Percentiles rank a stretch among this genome's conserved stretches.
Conservation (phyloP, 139 green algal species). For the Penium margaritaceum region DNA sequence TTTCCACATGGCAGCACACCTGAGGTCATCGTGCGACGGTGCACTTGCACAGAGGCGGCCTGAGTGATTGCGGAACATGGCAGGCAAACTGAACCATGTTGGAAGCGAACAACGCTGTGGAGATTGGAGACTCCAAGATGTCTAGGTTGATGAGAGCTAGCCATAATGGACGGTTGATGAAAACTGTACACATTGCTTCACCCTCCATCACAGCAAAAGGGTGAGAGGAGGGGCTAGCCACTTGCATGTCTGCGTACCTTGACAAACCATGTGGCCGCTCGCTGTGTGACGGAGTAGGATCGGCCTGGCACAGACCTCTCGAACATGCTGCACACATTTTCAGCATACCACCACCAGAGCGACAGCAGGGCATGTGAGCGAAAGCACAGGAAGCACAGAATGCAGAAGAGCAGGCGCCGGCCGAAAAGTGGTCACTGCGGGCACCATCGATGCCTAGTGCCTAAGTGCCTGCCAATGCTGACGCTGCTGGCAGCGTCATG, state of each 20-base stretch:
- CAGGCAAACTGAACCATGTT: neutral
- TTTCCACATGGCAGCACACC: too few relatives aligned
- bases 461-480: too few relatives aligned
- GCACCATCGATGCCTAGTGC: too few relatives aligned
- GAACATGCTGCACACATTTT: conserved; percentile 35
- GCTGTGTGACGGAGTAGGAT: conserved; percentile 16
- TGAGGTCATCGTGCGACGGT: too few relatives aligned
- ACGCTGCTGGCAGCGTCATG: too few relatives aligned
- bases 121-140: neutral
- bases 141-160: neutral
- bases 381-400: too few relatives aligned
- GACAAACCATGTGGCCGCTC: conserved; percentile 33
- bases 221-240: neutral
- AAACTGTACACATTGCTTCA: neutral
- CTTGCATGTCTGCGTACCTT: conserved; percentile 33
- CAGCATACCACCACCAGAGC: too few relatives aligned
- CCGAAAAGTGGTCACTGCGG: too few relatives aligned
- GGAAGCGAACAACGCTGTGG: neutral
- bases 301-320: neutral
- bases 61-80: too few relatives aligned
- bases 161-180: neutral
- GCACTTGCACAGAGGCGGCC: too few relatives aligned
- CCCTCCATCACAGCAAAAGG: neutral
- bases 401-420: too few relatives aligned
- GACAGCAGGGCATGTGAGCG: too few relatives aligned